Evolutionary conservation across 495 filamentous ascomycete species (phyloP), one percentile per base, ranked within the genome.

Genomic region (Lasiosphaeris hirsuta): DNA sequence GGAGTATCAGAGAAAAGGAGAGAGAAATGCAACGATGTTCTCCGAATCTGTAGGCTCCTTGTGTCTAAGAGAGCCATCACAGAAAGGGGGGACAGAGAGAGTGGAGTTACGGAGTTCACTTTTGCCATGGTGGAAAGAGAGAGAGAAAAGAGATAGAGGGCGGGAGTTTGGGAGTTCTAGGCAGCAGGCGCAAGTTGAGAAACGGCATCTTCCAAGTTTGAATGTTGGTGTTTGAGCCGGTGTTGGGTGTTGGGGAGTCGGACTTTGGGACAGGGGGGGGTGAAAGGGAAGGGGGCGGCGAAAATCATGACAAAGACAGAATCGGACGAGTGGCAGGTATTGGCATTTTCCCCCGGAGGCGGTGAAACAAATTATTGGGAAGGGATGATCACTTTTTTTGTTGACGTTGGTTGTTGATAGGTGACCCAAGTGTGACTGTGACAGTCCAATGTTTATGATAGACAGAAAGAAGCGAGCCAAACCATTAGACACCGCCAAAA

Each of bases 401-500:
- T 49, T 49, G 46, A 49, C 33, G 39, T 41, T 41, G 39, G 14
- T 41, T 8, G 3, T 30, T 55, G 53, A 47, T 55, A 55, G 53
- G 53, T 47, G 33, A 17, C 42, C 42, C n/a, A 13, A 11, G 11
- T 51, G 53, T 55, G 53, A 46, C 10, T 36, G 41, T 55, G 53
- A 47, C 34, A 17, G 53, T 35, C 30, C 41, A 44, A 45, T 55
- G 51, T 23, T 10, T 15, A 19, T 53, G 38, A 53, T 23, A 55
- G 41, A 45, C 36, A 49, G 19, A 19, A 19, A 49, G 46, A 51
- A 51, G 49, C 49, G 49, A 51, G 35, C 35, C 49, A 51, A 51
- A 51, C 49, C 37, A 36, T 37, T 35, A 45, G 30, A 45, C 52
- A 15, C 54, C 54, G 35, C 19, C 54, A 49, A 49, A 56, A 56